Evolutionary conservation across 2,329 filamentous ascomycete species (phyloP).

Genomic region (Hypoxylon sp.): DNA sequence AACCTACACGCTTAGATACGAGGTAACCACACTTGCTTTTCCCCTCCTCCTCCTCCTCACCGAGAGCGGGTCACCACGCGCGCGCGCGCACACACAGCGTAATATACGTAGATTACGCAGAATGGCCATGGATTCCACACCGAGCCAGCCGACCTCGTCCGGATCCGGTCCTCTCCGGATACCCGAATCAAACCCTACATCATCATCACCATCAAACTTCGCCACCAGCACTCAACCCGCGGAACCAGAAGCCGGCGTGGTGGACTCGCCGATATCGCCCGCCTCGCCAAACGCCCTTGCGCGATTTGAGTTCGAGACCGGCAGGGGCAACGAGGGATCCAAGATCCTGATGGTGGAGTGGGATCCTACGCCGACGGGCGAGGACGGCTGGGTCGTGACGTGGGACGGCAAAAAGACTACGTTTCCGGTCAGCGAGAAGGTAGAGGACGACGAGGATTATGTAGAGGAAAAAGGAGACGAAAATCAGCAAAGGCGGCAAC

Average conservation of each 20-base stretch:
- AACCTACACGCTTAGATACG: constrained; percentile 36
- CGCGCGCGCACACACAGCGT: neutral
- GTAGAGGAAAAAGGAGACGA: constrained; percentile 45
- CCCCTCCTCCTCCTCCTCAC: constrained; percentile 10
- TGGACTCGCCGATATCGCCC: constrained; percentile 62
- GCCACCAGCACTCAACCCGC: constrained; percentile 20
- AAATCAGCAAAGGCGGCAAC: constrained; percentile 64
- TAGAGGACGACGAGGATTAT: constrained; percentile 25
- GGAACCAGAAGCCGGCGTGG: constrained; percentile 45
- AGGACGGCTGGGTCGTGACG: constrained; percentile 77
- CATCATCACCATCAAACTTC: constrained; percentile 17
- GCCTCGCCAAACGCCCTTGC: constrained; percentile 72
- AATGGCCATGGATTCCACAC: constrained; percentile 39
- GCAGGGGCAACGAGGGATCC: constrained; percentile 83
- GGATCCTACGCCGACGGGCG: constrained; percentile 63
- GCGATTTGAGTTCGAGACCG: constrained; percentile 88
- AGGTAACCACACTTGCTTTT: constrained; percentile 38
- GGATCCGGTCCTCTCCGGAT: constrained; percentile 42
- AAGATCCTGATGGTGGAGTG: constrained; percentile 96
- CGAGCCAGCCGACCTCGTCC: constrained; percentile 39
- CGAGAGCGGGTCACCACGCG: constrained; percentile 25
- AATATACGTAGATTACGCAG: constrained; percentile 17
- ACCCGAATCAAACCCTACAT: constrained; percentile 35
- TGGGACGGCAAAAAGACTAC: constrained; percentile 87
- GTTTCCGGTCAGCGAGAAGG: constrained; percentile 74